Evolutionary conservation across 108 stramenopile species (phyloP).

Genomic region (Skeletonema menzelii): DNA sequence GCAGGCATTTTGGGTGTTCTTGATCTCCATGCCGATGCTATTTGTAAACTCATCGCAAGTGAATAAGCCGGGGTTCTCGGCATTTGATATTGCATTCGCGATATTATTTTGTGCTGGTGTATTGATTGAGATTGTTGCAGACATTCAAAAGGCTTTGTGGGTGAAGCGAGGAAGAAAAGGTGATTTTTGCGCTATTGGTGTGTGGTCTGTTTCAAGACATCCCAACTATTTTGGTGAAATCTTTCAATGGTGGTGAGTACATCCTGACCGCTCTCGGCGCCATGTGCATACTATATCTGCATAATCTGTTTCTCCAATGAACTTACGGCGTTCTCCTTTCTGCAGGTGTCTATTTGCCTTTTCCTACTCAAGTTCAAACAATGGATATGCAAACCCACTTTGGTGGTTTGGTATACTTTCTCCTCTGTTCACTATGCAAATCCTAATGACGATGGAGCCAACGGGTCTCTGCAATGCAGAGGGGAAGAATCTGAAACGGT

Average conservation of each 20-base stretch:
- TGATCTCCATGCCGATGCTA: slow-evolving; percentile 59
- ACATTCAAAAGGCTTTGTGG: slow-evolving; percentile 69
- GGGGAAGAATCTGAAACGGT: slow-evolving; percentile 63
- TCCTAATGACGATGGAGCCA: slow-evolving; percentile 49
- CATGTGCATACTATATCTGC: not conserved
- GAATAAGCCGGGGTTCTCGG: slow-evolving; percentile 29
- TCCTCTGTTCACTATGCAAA: slow-evolving; percentile 68
- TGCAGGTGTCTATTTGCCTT: slow-evolving; percentile 47
- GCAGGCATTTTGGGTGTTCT: slow-evolving; percentile 65
- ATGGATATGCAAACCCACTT: slow-evolving; percentile 34
- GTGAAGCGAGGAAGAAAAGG: slow-evolving; percentile 55
- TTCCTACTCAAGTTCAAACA: slow-evolving; percentile 30
- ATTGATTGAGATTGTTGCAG: slow-evolving; percentile 57
- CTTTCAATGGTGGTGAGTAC: slow-evolving; percentile 52
- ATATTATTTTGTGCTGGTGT: slow-evolving; percentile 41
- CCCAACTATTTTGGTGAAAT: slow-evolving; percentile 82
- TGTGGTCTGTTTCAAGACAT: slow-evolving; percentile 66
- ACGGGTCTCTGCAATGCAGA: slow-evolving; percentile 73
- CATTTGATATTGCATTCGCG: slow-evolving; percentile 36
- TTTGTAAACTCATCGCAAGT: slow-evolving; percentile 42
- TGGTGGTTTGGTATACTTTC: slow-evolving; percentile 57
- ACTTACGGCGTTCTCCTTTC: not conserved
- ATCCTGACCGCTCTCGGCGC: not conserved
- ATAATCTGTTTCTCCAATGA: not conserved
- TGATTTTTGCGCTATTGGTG: slow-evolving; percentile 55